Conservation (phyloP, 495 filamentous ascomycete species). For the Cladorrhinum samala region DNA sequence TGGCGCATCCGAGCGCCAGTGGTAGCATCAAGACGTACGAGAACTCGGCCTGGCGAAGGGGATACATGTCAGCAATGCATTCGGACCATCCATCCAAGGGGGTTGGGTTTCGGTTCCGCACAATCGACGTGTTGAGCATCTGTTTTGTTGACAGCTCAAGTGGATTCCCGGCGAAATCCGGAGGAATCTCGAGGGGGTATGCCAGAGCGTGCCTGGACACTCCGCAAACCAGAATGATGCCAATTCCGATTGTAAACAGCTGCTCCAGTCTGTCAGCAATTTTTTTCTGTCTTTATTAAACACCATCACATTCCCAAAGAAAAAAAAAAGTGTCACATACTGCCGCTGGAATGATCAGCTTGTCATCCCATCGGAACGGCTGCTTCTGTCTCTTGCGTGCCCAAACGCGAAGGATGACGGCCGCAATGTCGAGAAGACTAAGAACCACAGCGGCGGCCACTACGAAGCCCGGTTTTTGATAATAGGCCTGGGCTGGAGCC, state of each 20-base stretch:
- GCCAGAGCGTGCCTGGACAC: slow-evolving; percentile 16
- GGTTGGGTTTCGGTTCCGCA: background rate
- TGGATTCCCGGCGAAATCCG: slow-evolving; percentile 2
- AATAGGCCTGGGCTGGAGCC: slow-evolving; percentile 3
- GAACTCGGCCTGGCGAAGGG: slow-evolving; percentile 18
- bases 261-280: background rate
- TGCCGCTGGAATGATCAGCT: slow-evolving; percentile 25
- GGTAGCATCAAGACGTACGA: slow-evolving; percentile 17
- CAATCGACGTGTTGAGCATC: background rate
- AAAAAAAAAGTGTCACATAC: slow-evolving; percentile 9
- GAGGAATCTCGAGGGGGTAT: slow-evolving; percentile 2
- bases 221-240: background rate
- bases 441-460: slow-evolving; percentile 14
- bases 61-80: background rate
- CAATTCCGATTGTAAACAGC: slow-evolving; percentile 15
- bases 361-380: slow-evolving; percentile 25
- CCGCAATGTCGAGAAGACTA: slow-evolving; percentile 10
- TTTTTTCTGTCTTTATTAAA: background rate
- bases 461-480: slow-evolving; percentile 12
- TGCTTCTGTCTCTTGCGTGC: slow-evolving; percentile 19
- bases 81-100: background rate
- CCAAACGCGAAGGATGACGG: slow-evolving; percentile 16
- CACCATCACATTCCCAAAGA: background rate
- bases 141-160: slow-evolving; percentile 7
- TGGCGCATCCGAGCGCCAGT: slow-evolving; percentile 21